Percentiles rank a stretch among this genome's conserved stretches.
These are phyloP conservation scores for Euptelea pleiosperma DNA, from an alignment of 164 flowering plant species.

Conservation along the genomic window DNA sequence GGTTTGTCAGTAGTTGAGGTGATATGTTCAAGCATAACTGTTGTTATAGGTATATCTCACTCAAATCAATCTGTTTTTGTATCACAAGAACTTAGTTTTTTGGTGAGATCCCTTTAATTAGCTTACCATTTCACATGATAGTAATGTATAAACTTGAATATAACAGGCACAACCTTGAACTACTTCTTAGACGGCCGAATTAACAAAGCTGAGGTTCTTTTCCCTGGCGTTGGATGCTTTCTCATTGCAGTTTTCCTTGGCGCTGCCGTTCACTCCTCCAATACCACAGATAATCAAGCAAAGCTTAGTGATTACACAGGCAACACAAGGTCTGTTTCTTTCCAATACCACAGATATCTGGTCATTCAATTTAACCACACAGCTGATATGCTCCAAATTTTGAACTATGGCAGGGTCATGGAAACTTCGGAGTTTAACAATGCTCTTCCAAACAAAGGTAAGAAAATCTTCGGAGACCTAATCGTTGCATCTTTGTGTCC, in stretches of 20 bases:
- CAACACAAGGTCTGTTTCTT: conserved; percentile 29
- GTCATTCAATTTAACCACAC: too few relatives aligned
- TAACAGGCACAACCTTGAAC: conserved; percentile 77
- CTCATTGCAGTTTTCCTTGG: conserved; percentile 74
- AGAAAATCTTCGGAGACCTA: neutral
- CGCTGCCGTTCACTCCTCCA: conserved; percentile 73
- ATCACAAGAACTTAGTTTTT: neutral
- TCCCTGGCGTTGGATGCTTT: conserved; percentile 88
- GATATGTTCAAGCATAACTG: conserved; percentile 65
- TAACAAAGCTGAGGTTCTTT: conserved; percentile 79
- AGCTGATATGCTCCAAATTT: too few relatives aligned
- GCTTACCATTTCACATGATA: too few relatives aligned
- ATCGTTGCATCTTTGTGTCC: neutral
- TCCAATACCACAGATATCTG: too few relatives aligned
- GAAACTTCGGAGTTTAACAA: conserved; percentile 12
- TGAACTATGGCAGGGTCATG: conserved; percentile 10
- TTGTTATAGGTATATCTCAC: conserved; percentile 61
- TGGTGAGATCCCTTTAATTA: neutral
- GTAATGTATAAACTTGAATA: too few relatives aligned
- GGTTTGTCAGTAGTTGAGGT: conserved; percentile 84
- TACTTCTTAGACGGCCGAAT: conserved; percentile 83
- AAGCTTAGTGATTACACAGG: conserved; percentile 38
- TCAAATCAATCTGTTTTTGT: neutral
- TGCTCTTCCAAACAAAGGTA: conserved; percentile 18
- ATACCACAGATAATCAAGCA: conserved; percentile 56